Percentiles rank a stretch among this genome's conserved stretches.
Conservation (phyloP, 306 rosid species). For the Cercis canadensis region DNA sequence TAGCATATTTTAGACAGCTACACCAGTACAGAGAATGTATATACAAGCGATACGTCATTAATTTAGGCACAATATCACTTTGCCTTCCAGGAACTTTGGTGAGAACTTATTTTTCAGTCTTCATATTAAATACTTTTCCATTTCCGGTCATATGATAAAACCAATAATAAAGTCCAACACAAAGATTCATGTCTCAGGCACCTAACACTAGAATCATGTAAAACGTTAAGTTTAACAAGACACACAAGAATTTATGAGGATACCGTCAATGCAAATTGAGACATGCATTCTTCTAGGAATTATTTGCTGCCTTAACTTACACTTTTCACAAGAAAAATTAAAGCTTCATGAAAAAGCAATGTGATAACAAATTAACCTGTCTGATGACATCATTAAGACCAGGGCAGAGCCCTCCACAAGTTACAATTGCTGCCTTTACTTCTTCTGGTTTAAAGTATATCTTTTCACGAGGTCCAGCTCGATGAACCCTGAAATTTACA, state of each 20-base stretch:
- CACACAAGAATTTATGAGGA: neutral
- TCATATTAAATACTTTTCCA: neutral
- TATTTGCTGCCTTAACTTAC: slow-evolving; percentile 5
- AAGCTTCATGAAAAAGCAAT: slow-evolving; percentile 19
- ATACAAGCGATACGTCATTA: too few relatives aligned
- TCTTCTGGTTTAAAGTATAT: slow-evolving; percentile 87
- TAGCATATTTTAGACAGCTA: too few relatives aligned
- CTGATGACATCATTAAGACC: slow-evolving; percentile 99
- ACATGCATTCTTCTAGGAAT: neutral
- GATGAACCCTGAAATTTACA: slow-evolving; percentile 79
- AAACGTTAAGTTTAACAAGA: neutral
- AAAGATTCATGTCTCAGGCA: neutral
- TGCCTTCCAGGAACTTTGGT: neutral
- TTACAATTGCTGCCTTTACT: slow-evolving; percentile 96
- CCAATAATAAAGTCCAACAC: neutral
- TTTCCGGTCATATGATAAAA: neutral
- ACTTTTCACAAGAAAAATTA: slow-evolving; percentile 17
- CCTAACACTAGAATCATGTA: neutral
- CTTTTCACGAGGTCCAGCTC: slow-evolving; percentile 99
- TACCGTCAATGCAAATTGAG: neutral
- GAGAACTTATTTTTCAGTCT: neutral
- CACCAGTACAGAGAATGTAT: too few relatives aligned
- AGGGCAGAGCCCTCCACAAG: slow-evolving; percentile 99
- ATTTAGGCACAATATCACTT: too few relatives aligned
- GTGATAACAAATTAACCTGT: slow-evolving; percentile 67